Conservation (phyloP, 2,329 filamentous ascomycete genomes). For the Malbranchea cinnamomea region DNA sequence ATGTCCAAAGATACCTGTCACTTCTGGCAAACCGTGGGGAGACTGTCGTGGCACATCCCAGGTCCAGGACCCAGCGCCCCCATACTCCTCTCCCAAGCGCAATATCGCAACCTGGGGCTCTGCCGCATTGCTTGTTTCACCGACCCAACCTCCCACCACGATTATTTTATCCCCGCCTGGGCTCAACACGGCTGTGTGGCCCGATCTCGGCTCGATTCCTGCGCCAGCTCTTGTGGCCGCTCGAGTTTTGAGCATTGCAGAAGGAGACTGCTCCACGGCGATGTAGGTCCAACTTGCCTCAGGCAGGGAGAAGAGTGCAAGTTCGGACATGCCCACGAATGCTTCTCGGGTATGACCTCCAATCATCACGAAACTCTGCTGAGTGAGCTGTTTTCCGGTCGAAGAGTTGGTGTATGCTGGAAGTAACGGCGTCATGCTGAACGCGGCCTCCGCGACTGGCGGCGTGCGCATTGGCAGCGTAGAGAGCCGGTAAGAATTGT, state of each 20-base stretch:
- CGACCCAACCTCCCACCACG: slow-evolving; percentile 84
- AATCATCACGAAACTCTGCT: slow-evolving; percentile 64
- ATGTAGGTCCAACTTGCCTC: slow-evolving; percentile 79
- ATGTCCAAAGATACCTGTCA: slow-evolving; percentile 44
- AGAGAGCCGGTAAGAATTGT: slow-evolving; percentile 30
- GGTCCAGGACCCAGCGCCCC: slow-evolving; percentile 31
- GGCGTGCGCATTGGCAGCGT: slow-evolving; percentile 41
- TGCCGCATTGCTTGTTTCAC: slow-evolving; percentile 59
- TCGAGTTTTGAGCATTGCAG: slow-evolving; percentile 42
- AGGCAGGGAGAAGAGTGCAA: slow-evolving; percentile 74
- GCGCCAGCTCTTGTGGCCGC: too few species aligned
- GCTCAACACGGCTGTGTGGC: slow-evolving; percentile 71
- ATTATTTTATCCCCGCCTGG: slow-evolving; percentile 65
- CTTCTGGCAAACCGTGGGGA: slow-evolving; percentile 26
- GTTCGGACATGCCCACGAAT: slow-evolving; percentile 88
- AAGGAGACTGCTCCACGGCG: slow-evolving; percentile 36
- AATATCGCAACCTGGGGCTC: slow-evolving; percentile 68
- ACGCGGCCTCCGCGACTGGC: slow-evolving; percentile 72
- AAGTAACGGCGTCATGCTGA: slow-evolving; percentile 60
- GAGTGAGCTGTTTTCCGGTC: slow-evolving; percentile 48
- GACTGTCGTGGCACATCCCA: slow-evolving; percentile 27
- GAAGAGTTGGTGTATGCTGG: slow-evolving; percentile 56
- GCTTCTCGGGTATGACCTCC: slow-evolving; percentile 72
- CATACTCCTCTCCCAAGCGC: slow-evolving; percentile 59
- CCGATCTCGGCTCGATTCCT: slow-evolving; percentile 64